A percentile compares a stretch with the other conserved stretches of the same genome.
Conservation (phyloP, 2,329 filamentous ascomycete species). For the Chaetomiaceae sp. region DNA sequence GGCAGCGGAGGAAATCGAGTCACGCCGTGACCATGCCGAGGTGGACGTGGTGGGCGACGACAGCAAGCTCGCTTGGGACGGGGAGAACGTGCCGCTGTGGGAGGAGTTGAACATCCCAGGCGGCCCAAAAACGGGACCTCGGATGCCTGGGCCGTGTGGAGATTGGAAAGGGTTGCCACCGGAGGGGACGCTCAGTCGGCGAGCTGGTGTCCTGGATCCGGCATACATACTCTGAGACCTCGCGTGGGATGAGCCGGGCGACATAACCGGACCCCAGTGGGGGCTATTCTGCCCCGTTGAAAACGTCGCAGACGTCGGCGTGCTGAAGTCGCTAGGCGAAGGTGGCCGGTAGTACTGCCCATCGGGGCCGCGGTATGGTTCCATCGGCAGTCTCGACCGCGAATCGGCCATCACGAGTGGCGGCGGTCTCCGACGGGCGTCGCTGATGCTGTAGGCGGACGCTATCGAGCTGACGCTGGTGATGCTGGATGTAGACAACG, state of each 20-base stretch:
- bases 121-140: conserved; percentile 49
- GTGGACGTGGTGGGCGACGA: conserved; percentile 61
- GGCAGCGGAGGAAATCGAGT: conserved; percentile 54
- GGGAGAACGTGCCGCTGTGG: conserved; percentile 48
- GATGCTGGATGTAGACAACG: conserved; percentile 81
- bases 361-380: conserved; percentile 61
- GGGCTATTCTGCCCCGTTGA: conserved; percentile 73
- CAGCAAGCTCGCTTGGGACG: conserved; percentile 53
- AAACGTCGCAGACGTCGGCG: conserved; percentile 77
- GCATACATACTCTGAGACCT: conserved; percentile 68
- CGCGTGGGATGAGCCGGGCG: conserved; percentile 64
- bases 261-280: conserved; percentile 64
- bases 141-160: conserved; percentile 49
- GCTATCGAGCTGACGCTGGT: conserved; percentile 58
- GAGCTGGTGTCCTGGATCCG: conserved; percentile 59
- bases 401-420: conserved; percentile 78
- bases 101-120: conserved; percentile 47
- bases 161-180: conserved; percentile 67
- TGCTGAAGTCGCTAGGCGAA: conserved; percentile 70
- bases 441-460: conserved; percentile 63
- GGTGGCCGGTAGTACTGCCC: conserved; percentile 60
- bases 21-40: conserved; percentile 53
- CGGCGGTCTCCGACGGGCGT: conserved; percentile 66
- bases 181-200: conserved; percentile 78
- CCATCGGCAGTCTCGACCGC: conserved; percentile 59